Evolutionary conservation across 2,329 filamentous ascomycete genomes (phyloP).

Genomic region (Colletotrichum eleusines): DNA sequence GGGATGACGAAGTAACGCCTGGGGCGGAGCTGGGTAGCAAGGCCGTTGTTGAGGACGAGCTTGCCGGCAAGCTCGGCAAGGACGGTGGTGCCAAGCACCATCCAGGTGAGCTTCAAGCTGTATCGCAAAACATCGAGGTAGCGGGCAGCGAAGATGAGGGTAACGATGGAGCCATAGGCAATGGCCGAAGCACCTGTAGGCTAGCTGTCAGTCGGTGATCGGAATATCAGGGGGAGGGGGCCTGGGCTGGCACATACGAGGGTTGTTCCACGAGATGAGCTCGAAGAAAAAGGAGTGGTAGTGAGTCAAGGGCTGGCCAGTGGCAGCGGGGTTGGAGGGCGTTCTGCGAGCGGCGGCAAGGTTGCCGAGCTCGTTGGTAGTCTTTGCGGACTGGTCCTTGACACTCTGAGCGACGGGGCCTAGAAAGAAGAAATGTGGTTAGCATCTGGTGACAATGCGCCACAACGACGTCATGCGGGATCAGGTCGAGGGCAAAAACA

Average conservation of each 20-base stretch:
- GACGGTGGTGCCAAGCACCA: slow-evolving; percentile 70
- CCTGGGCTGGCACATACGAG: slow-evolving; percentile 61
- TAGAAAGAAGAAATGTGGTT: slow-evolving; percentile 47
- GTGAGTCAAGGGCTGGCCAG: slow-evolving; percentile 73
- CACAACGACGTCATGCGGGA: slow-evolving; percentile 22
- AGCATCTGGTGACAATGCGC: slow-evolving; percentile 26
- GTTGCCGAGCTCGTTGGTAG: slow-evolving; percentile 67
- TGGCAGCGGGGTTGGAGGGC: slow-evolving; percentile 65
- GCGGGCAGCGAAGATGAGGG: slow-evolving; percentile 71
- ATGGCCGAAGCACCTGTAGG: slow-evolving; percentile 71
- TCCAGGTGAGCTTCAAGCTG: slow-evolving; percentile 74
- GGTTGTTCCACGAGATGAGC: slow-evolving; percentile 77
- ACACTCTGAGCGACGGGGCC: slow-evolving; percentile 71
- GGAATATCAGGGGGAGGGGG: neutral
- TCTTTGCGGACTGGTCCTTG: slow-evolving; percentile 68
- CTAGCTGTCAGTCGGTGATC: slow-evolving; percentile 29
- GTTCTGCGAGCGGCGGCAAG: slow-evolving; percentile 69
- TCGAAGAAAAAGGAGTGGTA: slow-evolving; percentile 80
- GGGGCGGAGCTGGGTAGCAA: slow-evolving; percentile 75
- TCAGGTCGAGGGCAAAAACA: slow-evolving; percentile 33
- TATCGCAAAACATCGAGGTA: slow-evolving; percentile 77
- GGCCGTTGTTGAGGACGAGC: slow-evolving; percentile 69
- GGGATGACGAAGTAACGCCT: slow-evolving; percentile 76
- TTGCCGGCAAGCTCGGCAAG: slow-evolving; percentile 72
- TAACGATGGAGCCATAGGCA: slow-evolving; percentile 69